phyloP scores from a whole-genome alignment of 2,329 filamentous ascomycete species.

The Aspergillus transmontanensis region DNA sequence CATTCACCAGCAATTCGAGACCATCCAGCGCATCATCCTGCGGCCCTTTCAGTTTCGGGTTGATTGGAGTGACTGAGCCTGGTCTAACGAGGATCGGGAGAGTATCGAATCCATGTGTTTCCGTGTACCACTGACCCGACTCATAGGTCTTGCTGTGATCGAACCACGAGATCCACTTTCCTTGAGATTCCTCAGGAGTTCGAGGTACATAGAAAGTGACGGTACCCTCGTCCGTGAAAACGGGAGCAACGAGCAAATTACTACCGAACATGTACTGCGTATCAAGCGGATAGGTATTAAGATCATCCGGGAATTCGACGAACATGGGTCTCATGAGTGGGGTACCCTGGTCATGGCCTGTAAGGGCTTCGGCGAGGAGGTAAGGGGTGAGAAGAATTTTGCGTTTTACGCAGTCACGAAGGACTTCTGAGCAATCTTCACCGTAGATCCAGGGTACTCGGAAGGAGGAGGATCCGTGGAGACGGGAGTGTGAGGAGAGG shows the following conservation, averaged over 20 bases:
- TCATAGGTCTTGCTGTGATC: constrained; percentile 47
- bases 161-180: constrained; percentile 51
- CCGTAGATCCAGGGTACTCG: constrained; percentile 76
- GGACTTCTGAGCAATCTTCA: constrained; percentile 60
- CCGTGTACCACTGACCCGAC: constrained; percentile 58
- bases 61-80: constrained; percentile 31
- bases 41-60: constrained; percentile 29
- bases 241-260: constrained; percentile 63
- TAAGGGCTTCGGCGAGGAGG: constrained; percentile 55
- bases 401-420: constrained; percentile 55
- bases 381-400: constrained; percentile 63
- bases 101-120: constrained; percentile 61
- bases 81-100: constrained; percentile 62
- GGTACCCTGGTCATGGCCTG: constrained; percentile 56
- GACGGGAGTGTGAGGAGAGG: constrained; percentile 68
- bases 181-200: constrained; percentile 54
- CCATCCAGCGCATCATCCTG: constrained; percentile 32
- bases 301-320: constrained; percentile 71
- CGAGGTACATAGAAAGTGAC: constrained; percentile 66
- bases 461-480: constrained; percentile 71
- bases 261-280: constrained; percentile 74
- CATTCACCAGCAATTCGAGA: constrained; percentile 36
- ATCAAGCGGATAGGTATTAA: constrained; percentile 68
- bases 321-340: constrained; percentile 68
- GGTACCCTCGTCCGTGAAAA: constrained; percentile 64